These are phyloP conservation scores for Litchi chinensis DNA, from an alignment of 345 rosid genomes.

Conservation along the genomic window DNA sequence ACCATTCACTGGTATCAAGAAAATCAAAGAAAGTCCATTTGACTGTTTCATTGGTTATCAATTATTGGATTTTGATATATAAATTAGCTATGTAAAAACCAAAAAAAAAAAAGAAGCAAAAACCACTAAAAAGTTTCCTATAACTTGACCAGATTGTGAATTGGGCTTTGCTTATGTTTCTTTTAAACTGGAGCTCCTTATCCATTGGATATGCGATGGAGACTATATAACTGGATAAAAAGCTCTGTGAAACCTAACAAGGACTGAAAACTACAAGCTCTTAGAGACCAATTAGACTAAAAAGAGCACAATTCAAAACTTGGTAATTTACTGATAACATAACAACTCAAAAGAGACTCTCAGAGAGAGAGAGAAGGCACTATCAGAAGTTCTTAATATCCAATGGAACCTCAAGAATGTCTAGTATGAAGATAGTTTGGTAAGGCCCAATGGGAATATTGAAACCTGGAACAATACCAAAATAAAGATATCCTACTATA, in stretches of 20 bases:
- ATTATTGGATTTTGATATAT: not conserved
- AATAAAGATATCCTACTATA: not conserved
- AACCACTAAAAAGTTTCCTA: not conserved
- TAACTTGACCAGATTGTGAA: not conserved
- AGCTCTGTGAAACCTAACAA: not conserved
- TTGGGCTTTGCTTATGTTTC: not conserved
- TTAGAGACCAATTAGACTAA: not conserved
- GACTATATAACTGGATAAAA: not conserved
- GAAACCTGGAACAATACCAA: not conserved
- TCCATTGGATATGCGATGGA: not conserved
- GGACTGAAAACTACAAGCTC: not conserved
- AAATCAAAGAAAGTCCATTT: not conserved
- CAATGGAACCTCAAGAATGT: conserved; percentile 6
- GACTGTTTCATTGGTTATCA: not conserved
- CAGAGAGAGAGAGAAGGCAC: not conserved
- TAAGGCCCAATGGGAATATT: not conserved
- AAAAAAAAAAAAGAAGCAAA: not conserved
- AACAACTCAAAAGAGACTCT: not conserved
- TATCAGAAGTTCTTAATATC: not conserved
- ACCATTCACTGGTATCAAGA: not conserved
- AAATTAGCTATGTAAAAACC: not conserved
- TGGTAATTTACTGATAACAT: too few relatives aligned
- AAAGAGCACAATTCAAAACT: not conserved
- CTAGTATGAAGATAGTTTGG: not conserved
- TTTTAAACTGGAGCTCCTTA: not conserved